A percentile compares a stretch with the other conserved stretches of the same genome.
phyloP scores from a whole-genome alignment of 1,139 yeast genomes.

The Sugiyamaella castrensis region DNA sequence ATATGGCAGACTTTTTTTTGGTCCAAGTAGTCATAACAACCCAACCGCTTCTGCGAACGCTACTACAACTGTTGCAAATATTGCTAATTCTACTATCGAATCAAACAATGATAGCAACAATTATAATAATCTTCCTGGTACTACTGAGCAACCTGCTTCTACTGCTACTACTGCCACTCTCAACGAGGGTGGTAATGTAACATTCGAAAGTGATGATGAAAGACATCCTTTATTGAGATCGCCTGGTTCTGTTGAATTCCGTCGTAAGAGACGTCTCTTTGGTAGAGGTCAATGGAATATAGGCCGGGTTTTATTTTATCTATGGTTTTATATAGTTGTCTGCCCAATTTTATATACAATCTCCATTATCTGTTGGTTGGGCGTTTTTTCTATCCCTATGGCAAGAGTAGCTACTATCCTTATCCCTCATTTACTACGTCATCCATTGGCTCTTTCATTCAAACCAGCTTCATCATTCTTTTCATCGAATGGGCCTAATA shows the following conservation, averaged over 20 bases:
- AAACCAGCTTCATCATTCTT: constrained; percentile 54
- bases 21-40: constrained; percentile 43
- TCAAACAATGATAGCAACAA: not conserved
- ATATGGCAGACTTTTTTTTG: constrained; percentile 66
- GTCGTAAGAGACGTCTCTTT: constrained; percentile 54
- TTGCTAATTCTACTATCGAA: not conserved
- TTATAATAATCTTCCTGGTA: not conserved
- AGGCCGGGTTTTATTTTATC: constrained; percentile 77
- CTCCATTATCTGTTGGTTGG: constrained; percentile 68
- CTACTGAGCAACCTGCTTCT: not conserved
- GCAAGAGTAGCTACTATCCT: constrained; percentile 68
- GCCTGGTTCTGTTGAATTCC: constrained; percentile 13
- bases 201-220: constrained; percentile 18
- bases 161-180: not conserved
- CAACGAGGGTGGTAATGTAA: constrained; percentile 13
- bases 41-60: not conserved
- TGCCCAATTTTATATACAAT: constrained; percentile 64
- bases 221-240: constrained; percentile 20
- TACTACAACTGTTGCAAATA: not conserved
- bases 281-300: constrained; percentile 93
- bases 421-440: constrained; percentile 77
- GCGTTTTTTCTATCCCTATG: constrained; percentile 92
- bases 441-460: constrained; percentile 80
- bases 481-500: constrained; percentile 20
- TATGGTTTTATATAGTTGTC: constrained; percentile 63